phyloP scores from a whole-genome alignment of 805 yeast species.

The Candida cerambycidarum region DNA sequence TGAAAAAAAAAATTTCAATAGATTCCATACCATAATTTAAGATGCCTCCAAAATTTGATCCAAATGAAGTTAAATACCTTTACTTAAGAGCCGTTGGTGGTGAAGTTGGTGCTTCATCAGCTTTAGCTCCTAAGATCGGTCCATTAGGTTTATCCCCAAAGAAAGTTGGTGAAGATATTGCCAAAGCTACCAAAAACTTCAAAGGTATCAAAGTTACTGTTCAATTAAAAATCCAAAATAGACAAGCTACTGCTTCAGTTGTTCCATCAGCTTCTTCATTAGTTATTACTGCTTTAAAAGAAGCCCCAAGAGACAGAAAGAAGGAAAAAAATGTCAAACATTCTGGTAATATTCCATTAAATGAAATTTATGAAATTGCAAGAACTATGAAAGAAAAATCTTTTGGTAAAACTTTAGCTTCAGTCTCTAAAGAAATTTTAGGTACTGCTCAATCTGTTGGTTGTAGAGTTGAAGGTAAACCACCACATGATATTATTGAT shows the following conservation, averaged over 20 bases:
- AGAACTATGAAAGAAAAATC: constrained; percentile 97
- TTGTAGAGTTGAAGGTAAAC: constrained; percentile 98
- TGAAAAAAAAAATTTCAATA: constrained; percentile 16
- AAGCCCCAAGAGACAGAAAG: constrained; percentile 99
- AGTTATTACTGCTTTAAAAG: constrained; percentile 98
- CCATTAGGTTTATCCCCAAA: constrained; percentile 99
- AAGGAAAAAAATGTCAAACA: constrained; percentile 99
- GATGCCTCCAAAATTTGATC: constrained; percentile 99
- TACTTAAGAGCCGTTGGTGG: constrained; percentile 99
- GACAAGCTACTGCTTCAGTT: constrained; percentile 98
- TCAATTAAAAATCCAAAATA: constrained; percentile 98
- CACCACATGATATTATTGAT: constrained; percentile 98
- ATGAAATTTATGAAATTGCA: constrained; percentile 95
- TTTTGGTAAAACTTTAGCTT: constrained; percentile 95
- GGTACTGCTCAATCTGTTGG: constrained; percentile 99
- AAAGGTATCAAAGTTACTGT: constrained; percentile 99
- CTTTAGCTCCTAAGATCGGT: constrained; percentile 99
- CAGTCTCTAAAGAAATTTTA: constrained; percentile 97
- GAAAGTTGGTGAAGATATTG: constrained; percentile 99
- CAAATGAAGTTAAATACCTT: constrained; percentile 96
- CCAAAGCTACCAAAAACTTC: constrained; percentile 98
- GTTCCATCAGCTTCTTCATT: constrained; percentile 99
- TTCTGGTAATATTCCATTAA: constrained; percentile 97
- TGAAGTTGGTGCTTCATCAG: constrained; percentile 99
- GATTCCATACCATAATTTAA: constrained; percentile 19